phyloP scores from a whole-genome alignment of 169 alveolate species.

The Plasmodium coatneyi region DNA sequence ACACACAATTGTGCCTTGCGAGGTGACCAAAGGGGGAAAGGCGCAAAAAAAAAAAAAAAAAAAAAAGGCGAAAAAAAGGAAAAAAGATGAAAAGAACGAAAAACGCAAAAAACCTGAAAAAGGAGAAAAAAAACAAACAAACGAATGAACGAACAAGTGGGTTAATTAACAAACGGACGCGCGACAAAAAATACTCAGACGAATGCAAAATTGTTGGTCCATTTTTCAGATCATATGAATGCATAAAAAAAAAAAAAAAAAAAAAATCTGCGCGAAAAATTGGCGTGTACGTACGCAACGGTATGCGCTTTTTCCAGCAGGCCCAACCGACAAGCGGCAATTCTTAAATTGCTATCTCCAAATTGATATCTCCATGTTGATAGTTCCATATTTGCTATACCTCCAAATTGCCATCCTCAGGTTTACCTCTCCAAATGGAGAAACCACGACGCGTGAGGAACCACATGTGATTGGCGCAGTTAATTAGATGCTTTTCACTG shows the following conservation, averaged over 20 bases:
- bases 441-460: slow-evolving; percentile 18
- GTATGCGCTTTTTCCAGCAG: not conserved
- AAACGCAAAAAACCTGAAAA: not conserved
- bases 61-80: not conserved
- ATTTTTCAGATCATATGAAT: slow-evolving; percentile 18
- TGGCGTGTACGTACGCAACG: not conserved
- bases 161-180: not conserved
- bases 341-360: not conserved
- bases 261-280: not conserved
- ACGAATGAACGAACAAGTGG: not conserved
- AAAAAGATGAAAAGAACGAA: not conserved
- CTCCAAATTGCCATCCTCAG: not conserved
- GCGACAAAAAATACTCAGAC: not conserved
- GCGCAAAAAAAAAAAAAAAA: not conserved
- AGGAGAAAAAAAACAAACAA: not conserved
- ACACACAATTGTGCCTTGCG: not conserved
- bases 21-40: slow-evolving; percentile 3
- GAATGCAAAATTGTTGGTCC: not conserved
- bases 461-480: not conserved
- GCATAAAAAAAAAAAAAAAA: slow-evolving; percentile 11
- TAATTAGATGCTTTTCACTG: not conserved
- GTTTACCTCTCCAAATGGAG: not conserved
- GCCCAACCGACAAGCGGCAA: not conserved
- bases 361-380: not conserved
- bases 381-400: not conserved